Conservation (phyloP, 202 grass and related monocot species). For the Elaeis oleifera region DNA sequence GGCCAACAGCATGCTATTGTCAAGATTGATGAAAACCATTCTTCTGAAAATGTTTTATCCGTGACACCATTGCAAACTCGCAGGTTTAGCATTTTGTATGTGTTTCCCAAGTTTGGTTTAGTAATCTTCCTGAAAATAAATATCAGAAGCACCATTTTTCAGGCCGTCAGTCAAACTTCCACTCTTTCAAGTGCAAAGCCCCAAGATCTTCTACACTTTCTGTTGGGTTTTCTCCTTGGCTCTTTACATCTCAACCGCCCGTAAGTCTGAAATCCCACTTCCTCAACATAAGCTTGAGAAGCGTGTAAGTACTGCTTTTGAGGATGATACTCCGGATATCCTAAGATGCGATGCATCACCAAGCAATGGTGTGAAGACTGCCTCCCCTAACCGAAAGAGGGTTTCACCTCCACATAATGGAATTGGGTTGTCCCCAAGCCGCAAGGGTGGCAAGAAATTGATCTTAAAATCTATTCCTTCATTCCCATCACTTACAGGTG, state of each 20-base stretch:
- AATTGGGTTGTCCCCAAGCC: slow-evolving; percentile 45
- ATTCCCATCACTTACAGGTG: slow-evolving; percentile 61
- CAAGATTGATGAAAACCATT: slow-evolving; percentile 36
- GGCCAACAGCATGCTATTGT: slow-evolving; percentile 49
- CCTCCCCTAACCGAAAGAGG: slow-evolving; percentile 89
- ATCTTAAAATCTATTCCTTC: slow-evolving; percentile 94
- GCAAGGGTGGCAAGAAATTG: slow-evolving; percentile 78
- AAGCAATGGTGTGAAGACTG: slow-evolving; percentile 46
- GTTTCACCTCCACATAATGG: slow-evolving; percentile 63
- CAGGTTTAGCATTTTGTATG: slow-evolving; percentile 40
- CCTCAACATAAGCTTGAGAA: slow-evolving; percentile 32
- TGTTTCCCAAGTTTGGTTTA: background rate
- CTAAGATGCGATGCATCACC: slow-evolving; percentile 42
- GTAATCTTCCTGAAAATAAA: slow-evolving; percentile 8
- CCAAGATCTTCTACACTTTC: slow-evolving; percentile 52
- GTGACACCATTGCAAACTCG: slow-evolving; percentile 53
- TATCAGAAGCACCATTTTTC: slow-evolving; percentile 19
- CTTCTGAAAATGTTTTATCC: slow-evolving; percentile 50
- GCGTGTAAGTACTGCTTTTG: slow-evolving; percentile 6
- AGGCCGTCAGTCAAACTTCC: slow-evolving; percentile 54
- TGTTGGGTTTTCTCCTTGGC: slow-evolving; percentile 40
- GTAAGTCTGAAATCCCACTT: slow-evolving; percentile 15
- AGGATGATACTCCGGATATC: slow-evolving; percentile 48
- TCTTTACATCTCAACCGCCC: slow-evolving; percentile 34
- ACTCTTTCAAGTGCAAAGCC: slow-evolving; percentile 70